Base-by-base conservation (phyloP, 306 rosid genomes). In the Macrotyloma uniflorum region DNA sequence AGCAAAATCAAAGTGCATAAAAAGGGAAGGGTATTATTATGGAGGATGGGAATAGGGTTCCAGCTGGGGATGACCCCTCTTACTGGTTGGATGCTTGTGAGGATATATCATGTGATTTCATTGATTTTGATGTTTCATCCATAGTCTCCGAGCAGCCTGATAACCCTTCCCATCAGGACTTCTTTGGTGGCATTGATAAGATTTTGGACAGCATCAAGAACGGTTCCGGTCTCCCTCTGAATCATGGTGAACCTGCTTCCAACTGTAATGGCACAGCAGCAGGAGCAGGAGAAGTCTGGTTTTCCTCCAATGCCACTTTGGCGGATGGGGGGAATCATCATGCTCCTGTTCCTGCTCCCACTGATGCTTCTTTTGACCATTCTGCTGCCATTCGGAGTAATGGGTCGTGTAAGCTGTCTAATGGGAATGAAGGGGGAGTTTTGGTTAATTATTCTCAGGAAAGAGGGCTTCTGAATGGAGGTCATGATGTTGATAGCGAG, bases 71-170 rank as follows among this genome's bases (percentile, higher is more conserved):
- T 40, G 74, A 69, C 50, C 43, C 79, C 3, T 92, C 98, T 24
- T 95, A 93, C 85, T 95, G 99, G 99, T 80, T 95, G 2, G 99
- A 95, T 75, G 99, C 99, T 6, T 91, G 90, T 40, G 99, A 91
- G 76, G 97, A 93, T 72, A 88, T 93, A 18, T 59, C 98, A 6
- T 93, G 97, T 49, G 98, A 93, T 77, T 82, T 91, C 58, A 88
- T 88, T 49, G 96, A 90, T 81, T 90, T 91, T 47, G 86, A 77
- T 54, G 83, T 82, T 5, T 85, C 86, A 8, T 74, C 87, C 23
- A 22, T 79, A 14, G 79, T 66, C 16, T 72, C 91, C 2, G 88
- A 79, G 5, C 85, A 75, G 57, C 87, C 46, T 5, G 89, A 80
- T 35, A 85, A 68, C 35, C 46, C 77, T 72, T 78, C 83, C 83